Conservation (phyloP, 805 yeast species). For the Zygosaccharomyces rouxii region DNA sequence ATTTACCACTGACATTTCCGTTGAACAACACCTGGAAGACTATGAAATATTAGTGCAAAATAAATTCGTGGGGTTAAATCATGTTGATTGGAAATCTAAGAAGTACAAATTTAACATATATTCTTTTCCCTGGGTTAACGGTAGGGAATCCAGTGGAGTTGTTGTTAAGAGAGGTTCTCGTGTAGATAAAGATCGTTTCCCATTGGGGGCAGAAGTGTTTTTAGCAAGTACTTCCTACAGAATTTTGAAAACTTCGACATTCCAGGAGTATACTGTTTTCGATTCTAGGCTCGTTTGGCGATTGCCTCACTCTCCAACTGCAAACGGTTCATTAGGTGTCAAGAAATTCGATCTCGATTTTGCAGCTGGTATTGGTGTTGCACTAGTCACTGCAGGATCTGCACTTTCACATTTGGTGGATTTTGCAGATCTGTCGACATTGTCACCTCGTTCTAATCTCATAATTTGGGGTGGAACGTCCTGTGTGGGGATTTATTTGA, state of each 20-base stretch:
- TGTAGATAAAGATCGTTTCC: conserved; percentile 28
- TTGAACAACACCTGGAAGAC: conserved; percentile 21
- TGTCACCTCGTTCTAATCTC: conserved; percentile 15
- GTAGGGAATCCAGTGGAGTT: conserved; percentile 44
- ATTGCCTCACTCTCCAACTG: conserved; percentile 33
- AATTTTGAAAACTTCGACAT: conserved; percentile 44
- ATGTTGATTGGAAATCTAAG: conserved; percentile 48
- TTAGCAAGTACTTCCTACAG: conserved; percentile 46
- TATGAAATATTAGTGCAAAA: conserved; percentile 33
- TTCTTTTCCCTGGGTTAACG: conserved; percentile 49
- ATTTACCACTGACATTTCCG: conserved; percentile 6
- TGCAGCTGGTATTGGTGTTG: conserved; percentile 46
- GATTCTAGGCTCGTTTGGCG: conserved; percentile 46
- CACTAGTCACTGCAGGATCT: conserved; percentile 42
- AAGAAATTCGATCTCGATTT: conserved; percentile 31
- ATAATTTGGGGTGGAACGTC: conserved; percentile 49
- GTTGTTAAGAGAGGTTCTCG: conserved; percentile 36
- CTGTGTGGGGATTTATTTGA: conserved; percentile 42
- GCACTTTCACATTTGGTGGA: conserved; percentile 28
- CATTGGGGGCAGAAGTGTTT: conserved; percentile 39
- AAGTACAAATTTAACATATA: conserved; percentile 44
- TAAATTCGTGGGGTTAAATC: conserved; percentile 42
- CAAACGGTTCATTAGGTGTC: conserved; percentile 9
- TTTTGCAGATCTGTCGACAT: conserved; percentile 2
- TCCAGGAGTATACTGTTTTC: conserved; percentile 43